These are phyloP conservation scores for Blastomyces silverae DNA, from an alignment of 2,329 filamentous ascomycete species.

Conservation along the genomic window DNA sequence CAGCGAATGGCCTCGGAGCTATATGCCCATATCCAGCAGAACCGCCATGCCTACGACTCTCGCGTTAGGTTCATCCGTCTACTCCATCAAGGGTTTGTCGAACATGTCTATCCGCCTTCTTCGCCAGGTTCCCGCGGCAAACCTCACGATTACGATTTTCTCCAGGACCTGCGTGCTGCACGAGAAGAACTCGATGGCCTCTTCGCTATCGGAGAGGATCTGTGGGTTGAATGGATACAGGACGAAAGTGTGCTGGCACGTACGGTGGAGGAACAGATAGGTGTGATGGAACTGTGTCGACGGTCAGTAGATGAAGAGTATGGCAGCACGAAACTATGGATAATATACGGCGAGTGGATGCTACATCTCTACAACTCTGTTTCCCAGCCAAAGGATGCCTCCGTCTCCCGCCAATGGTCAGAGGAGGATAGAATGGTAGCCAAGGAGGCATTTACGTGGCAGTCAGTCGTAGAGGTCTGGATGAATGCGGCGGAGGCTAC, in stretches of 20 bases:
- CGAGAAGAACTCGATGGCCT: conserved; percentile 55
- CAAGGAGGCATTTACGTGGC: conserved; percentile 53
- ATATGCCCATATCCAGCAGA: conserved; percentile 40
- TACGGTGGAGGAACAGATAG: conserved; percentile 51
- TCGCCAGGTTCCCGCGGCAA: conserved; percentile 42
- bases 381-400: conserved; percentile 32
- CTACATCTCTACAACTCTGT: conserved; percentile 50
- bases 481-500: conserved; percentile 52
- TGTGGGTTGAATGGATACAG: conserved; percentile 58
- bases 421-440: conserved; percentile 54
- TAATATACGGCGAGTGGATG: conserved; percentile 57
- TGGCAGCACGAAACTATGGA: conserved; percentile 55
- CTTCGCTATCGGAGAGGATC: conserved; percentile 56
- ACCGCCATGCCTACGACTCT: conserved; percentile 43
- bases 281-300: conserved; percentile 54
- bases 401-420: conserved; percentile 38
- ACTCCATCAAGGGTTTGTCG: conserved; percentile 43
- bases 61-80: conserved; percentile 44
- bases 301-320: conserved; percentile 56
- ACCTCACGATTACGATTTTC: conserved; percentile 42
- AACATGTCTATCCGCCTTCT: conserved; percentile 43
- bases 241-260: conserved; percentile 55
- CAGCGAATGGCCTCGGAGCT: conserved; percentile 39
- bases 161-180: conserved; percentile 42
- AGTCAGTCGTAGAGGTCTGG: conserved; percentile 51